phyloP scores from a whole-genome alignment of 2,329 filamentous ascomycete genomes.

The Pseudocercospora fuligena region DNA sequence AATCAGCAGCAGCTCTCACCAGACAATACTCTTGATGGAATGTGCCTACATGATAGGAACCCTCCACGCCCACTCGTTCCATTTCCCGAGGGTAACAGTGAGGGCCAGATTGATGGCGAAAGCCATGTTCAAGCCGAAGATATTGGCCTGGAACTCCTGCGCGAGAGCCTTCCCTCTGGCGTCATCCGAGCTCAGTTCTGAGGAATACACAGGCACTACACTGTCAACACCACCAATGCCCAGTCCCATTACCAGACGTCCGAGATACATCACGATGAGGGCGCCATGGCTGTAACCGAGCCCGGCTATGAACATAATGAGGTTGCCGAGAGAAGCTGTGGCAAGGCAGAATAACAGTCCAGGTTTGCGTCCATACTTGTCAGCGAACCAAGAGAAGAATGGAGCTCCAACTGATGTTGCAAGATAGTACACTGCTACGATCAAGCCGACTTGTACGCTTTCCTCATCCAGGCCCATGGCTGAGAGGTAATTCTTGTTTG shows the following conservation, averaged over 20 bases:
- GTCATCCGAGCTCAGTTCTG: conserved; percentile 62
- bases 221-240: conserved; percentile 65
- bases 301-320: conserved; percentile 65
- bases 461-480: conserved; percentile 57
- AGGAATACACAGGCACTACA: conserved; percentile 65
- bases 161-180: conserved; percentile 63
- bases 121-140: conserved; percentile 65
- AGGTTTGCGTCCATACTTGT: conserved; percentile 59
- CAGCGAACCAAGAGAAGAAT: conserved; percentile 60
- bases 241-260: conserved; percentile 59
- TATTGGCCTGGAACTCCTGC: conserved; percentile 69
- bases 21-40: neutral
- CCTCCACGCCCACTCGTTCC: conserved; percentile 65
- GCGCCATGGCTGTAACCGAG: conserved; percentile 50
- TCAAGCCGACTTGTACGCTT: conserved; percentile 61
- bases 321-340: conserved; percentile 59
- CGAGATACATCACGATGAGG: conserved; percentile 56
- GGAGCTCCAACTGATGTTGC: conserved; percentile 64
- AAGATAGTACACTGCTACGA: conserved; percentile 66
- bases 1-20: neutral
- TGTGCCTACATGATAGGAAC: conserved; percentile 56
- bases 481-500: conserved; percentile 58
- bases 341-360: conserved; percentile 61
- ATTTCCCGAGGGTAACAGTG: conserved; percentile 59
- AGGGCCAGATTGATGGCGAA: conserved; percentile 64